These are phyloP conservation scores for Ustilago crameri DNA, from an alignment of 1,284 basidiomycete species.

Conservation along the genomic window DNA sequence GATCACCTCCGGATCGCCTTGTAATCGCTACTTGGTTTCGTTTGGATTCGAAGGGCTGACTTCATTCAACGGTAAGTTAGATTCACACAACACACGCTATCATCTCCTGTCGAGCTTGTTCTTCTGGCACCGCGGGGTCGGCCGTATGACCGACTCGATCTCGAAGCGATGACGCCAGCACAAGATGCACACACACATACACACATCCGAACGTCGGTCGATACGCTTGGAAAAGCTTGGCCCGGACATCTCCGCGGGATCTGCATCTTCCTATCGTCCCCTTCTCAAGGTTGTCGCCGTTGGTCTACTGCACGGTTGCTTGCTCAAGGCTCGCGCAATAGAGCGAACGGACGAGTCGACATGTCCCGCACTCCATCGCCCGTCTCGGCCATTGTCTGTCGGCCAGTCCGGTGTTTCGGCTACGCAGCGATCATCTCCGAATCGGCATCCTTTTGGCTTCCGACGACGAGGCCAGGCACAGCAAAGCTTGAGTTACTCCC, in stretches of 20 bases:
- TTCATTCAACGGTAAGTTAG: constrained; percentile 26
- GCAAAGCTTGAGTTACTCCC: not conserved
- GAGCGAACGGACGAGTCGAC: not conserved
- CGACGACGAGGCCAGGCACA: not conserved
- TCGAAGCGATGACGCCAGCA: constrained; percentile 7
- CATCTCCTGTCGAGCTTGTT: constrained; percentile 16
- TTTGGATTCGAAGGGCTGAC: constrained; percentile 8
- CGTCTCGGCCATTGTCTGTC: not conserved
- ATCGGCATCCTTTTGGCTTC: not conserved
- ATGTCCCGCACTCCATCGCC: not conserved
- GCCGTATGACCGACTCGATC: constrained; percentile 10
- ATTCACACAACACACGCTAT: constrained; percentile 6
- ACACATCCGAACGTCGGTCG: constrained; percentile 19
- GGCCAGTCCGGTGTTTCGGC: not conserved
- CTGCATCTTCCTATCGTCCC: no score
- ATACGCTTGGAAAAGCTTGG: constrained; percentile 11
- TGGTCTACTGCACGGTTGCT: not conserved
- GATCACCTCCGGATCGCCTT: not conserved
- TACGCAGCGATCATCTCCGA: not conserved
- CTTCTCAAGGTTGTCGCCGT: not conserved
- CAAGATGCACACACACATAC: constrained; percentile 3
- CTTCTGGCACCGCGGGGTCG: not conserved
- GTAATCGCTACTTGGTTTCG: not conserved
- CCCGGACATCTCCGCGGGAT: constrained; percentile 23
- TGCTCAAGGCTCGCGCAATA: not conserved